phyloP scores from a whole-genome alignment of 2,329 filamentous ascomycete species.

The Exophiala sp. region DNA sequence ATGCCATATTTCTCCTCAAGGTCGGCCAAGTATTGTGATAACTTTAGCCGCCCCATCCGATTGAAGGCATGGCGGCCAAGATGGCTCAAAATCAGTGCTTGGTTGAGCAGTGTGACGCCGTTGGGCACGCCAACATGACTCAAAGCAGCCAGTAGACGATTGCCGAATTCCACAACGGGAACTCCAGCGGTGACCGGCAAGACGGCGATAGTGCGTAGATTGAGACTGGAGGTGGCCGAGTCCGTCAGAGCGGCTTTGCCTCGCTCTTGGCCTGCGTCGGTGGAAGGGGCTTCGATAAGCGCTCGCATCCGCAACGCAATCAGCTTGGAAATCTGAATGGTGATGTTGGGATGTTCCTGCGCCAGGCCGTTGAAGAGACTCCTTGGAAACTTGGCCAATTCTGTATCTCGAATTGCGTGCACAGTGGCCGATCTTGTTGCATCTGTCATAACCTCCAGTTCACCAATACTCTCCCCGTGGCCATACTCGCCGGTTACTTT shows the following conservation, averaged over 20 bases:
- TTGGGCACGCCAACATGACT: constrained; percentile 83
- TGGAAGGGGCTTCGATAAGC: constrained; percentile 72
- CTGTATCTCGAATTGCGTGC: constrained; percentile 93
- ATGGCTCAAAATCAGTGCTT: constrained; percentile 89
- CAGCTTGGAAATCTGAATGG: constrained; percentile 98
- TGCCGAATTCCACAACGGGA: constrained; percentile 91
- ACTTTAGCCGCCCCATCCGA: constrained; percentile 91
- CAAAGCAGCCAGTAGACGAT: constrained; percentile 77
- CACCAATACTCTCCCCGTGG: constrained; percentile 94
- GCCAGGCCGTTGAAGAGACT: constrained; percentile 96
- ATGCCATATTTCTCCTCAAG: constrained; percentile 95
- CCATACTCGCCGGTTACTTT: constrained; percentile 87
- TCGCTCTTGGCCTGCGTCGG: constrained; percentile 58
- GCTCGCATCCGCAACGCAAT: constrained; percentile 92
- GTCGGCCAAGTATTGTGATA: constrained; percentile 93
- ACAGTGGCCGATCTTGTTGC: constrained; percentile 82
- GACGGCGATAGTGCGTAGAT: constrained; percentile 86
- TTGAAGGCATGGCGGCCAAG: constrained; percentile 94
- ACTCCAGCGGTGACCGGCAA: constrained; percentile 86
- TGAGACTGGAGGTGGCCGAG: constrained; percentile 68
- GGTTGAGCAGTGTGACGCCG: constrained; percentile 85
- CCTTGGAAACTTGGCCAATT: constrained; percentile 90
- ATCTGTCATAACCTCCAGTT: constrained; percentile 94
- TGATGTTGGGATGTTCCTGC: constrained; percentile 94
- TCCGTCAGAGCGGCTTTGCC: constrained; percentile 40